A percentile compares a stretch with the other conserved stretches of the same genome.
phyloP scores from a whole-genome alignment of 192 early-diverging fungal species.

The Coemansia sp. region DNA sequence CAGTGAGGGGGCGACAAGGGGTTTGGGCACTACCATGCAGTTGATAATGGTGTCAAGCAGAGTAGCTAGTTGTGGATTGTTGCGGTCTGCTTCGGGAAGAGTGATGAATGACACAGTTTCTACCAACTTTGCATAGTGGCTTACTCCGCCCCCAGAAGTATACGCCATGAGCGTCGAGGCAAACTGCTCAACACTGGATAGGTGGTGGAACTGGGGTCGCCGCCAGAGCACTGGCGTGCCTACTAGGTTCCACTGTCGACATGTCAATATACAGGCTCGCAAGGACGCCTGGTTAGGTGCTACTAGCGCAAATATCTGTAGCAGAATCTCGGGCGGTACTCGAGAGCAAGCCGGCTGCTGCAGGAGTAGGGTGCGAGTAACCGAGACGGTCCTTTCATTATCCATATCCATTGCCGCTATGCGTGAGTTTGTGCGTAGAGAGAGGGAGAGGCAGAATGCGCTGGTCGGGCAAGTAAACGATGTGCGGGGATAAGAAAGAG shows the following conservation, averaged over 20 bases:
- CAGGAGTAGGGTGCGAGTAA: background rate
- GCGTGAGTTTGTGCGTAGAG: background rate
- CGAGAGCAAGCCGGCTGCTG: conserved; percentile 23
- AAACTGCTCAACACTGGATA: conserved; percentile 40
- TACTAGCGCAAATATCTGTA: conserved; percentile 28
- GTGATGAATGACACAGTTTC: conserved; percentile 44
- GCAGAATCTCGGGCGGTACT: conserved; percentile 38
- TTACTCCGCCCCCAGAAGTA: conserved; percentile 1
- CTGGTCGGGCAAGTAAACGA: background rate
- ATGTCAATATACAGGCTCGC: conserved; percentile 43
- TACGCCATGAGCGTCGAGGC: conserved; percentile 22
- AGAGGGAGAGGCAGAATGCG: background rate
- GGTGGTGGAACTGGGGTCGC: conserved; percentile 43
- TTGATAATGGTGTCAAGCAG: conserved; percentile 42
- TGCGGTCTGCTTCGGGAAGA: conserved; percentile 43
- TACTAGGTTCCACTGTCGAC: conserved; percentile 51
- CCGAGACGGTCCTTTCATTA: background rate
- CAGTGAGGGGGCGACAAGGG: background rate
- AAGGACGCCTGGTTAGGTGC: conserved; percentile 32
- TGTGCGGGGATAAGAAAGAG: background rate
- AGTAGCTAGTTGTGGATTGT: conserved; percentile 40
- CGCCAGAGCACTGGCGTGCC: conserved; percentile 55
- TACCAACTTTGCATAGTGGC: conserved; percentile 28
- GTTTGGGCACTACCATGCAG: conserved; percentile 22
- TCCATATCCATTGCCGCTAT: background rate